Conservation (phyloP, 202 grass and related monocot species). For the Panicum virgatum region DNA sequence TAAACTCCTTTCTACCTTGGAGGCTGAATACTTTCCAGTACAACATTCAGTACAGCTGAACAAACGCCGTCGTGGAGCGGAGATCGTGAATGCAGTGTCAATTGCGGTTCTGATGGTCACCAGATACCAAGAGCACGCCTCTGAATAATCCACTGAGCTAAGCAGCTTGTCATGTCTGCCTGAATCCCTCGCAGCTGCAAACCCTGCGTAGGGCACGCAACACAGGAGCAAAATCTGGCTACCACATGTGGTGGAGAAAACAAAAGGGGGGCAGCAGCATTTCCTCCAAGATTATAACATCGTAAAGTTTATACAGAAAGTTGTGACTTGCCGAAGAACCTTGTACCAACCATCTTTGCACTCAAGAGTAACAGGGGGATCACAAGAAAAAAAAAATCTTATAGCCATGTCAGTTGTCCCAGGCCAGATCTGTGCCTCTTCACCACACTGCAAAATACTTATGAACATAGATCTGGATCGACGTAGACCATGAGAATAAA, state of each 20-base stretch:
- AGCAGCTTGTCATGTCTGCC: background rate
- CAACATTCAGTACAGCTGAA: background rate
- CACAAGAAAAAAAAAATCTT: constrained; percentile 5
- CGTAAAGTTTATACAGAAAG: background rate
- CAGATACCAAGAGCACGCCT: constrained; percentile 1
- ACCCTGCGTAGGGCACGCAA: background rate
- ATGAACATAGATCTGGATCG: background rate
- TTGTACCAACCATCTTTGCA: background rate
- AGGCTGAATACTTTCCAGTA: background rate
- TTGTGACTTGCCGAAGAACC: background rate
- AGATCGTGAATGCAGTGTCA: background rate
- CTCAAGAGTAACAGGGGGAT: background rate
- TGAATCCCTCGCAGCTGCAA: background rate
- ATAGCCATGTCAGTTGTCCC: background rate
- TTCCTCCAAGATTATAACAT: background rate
- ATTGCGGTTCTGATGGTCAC: background rate
- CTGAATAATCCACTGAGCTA: constrained; percentile 6
- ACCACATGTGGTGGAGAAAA: background rate
- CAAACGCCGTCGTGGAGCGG: too few species aligned
- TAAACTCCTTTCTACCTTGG: background rate
- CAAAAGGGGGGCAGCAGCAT: background rate
- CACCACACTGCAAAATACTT: too few species aligned
- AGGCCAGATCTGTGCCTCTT: background rate
- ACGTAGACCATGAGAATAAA: background rate
- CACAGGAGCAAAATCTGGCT: background rate